These are phyloP conservation scores for Nyctanthes arbortristis DNA, from an alignment of 257 asterid species.

Conservation along the genomic window DNA sequence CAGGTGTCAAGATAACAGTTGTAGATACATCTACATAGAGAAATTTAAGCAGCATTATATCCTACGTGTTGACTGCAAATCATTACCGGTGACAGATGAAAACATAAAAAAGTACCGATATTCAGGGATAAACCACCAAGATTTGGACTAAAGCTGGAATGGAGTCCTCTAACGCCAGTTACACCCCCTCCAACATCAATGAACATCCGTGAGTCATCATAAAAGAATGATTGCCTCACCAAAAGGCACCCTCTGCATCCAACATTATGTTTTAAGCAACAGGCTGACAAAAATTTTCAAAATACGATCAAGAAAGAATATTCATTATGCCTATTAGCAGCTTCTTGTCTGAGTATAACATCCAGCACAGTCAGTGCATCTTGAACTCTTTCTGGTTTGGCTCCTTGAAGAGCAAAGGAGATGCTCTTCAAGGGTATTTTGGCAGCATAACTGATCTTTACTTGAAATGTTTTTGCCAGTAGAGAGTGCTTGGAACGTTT, in stretches of 20 bases:
- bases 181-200: slow-evolving; percentile 87
- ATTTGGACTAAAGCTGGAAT: slow-evolving; percentile 83
- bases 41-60: slow-evolving; percentile 25
- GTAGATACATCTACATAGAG: slow-evolving; percentile 75
- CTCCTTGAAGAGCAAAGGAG: slow-evolving; percentile 67
- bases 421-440: slow-evolving; percentile 63
- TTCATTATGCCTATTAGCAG: slow-evolving; percentile 67
- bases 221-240: slow-evolving; percentile 87
- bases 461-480: slow-evolving; percentile 57
- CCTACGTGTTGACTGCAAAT: slow-evolving; percentile 14
- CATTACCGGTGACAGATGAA: neutral
- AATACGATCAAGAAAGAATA: slow-evolving; percentile 11
- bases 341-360: slow-evolving; percentile 80
- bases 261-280: slow-evolving; percentile 33
- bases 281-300: slow-evolving; percentile 19
- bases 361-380: slow-evolving; percentile 80
- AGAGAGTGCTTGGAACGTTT: slow-evolving; percentile 65
- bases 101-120: slow-evolving; percentile 58
- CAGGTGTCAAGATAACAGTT: slow-evolving; percentile 85
- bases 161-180: slow-evolving; percentile 59
- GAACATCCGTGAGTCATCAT: slow-evolving; percentile 66
- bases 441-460: slow-evolving; percentile 70
- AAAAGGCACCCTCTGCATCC: slow-evolving; percentile 78
- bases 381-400: slow-evolving; percentile 54
- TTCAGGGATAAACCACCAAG: slow-evolving; percentile 77